These are phyloP conservation scores for Exophiala xenobiotica DNA, from an alignment of 2,329 filamentous ascomycete genomes.

Conservation along the genomic window DNA sequence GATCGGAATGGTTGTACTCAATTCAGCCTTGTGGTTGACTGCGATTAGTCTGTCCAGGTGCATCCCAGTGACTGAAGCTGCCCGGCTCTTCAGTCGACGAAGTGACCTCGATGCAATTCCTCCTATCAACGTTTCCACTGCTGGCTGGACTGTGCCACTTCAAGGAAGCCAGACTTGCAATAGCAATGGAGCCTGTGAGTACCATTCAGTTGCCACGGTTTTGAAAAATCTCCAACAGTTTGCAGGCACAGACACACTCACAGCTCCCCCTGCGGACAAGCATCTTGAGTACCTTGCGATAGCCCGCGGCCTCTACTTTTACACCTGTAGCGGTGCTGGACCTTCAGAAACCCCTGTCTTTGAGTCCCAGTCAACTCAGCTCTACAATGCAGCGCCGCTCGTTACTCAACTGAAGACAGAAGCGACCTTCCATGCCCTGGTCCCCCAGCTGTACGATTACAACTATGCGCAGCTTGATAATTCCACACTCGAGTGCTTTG, in stretches of 20 bases:
- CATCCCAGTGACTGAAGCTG: constrained; percentile 7
- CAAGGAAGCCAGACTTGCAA: constrained; percentile 23
- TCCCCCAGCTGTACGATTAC: constrained; percentile 33
- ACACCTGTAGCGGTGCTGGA: constrained; percentile 41
- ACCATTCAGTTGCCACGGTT: background rate
- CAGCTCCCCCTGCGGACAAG: constrained; percentile 33
- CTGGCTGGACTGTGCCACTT: constrained; percentile 27
- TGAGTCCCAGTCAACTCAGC: constrained; percentile 46
- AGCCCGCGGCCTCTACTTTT: constrained; percentile 53
- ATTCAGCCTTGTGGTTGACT: constrained; percentile 8
- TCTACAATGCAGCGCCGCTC: constrained; percentile 43
- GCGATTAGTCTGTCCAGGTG: constrained; percentile 8
- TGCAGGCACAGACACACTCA: constrained; percentile 31
- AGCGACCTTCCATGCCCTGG: constrained; percentile 34
- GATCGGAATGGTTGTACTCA: constrained; percentile 18
- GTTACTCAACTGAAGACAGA: constrained; percentile 34
- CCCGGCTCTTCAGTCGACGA: constrained; percentile 16
- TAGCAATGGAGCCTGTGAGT: constrained; percentile 17
- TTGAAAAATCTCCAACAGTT: constrained; percentile 1
- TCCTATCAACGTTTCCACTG: constrained; percentile 19
- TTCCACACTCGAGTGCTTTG: constrained; percentile 26
- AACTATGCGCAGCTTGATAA: constrained; percentile 26
- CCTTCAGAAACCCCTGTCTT: constrained; percentile 35
- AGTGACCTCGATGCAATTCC: constrained; percentile 18
- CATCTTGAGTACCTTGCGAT: constrained; percentile 46